Percentiles rank a stretch among this genome's conserved stretches.
phyloP scores from a whole-genome alignment of 2,329 filamentous ascomycete genomes.

The Epicoccum nigrum region DNA sequence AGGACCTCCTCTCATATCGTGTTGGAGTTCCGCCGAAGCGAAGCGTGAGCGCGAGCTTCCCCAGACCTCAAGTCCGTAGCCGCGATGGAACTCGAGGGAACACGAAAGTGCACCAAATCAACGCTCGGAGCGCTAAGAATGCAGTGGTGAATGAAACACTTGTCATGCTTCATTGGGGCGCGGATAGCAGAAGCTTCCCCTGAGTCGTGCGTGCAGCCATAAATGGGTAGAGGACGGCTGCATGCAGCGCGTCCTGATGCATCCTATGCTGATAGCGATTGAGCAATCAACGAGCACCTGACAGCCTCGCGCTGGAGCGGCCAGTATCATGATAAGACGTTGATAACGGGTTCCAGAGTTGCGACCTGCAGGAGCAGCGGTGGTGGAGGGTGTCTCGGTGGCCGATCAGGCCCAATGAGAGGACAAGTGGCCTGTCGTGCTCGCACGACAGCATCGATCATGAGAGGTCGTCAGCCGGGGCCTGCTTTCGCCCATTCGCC shows the following conservation, averaged over 20 bases:
- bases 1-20: conserved; percentile 12
- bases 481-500: conserved; percentile 19
- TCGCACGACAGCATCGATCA: conserved; percentile 13
- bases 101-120: conserved; percentile 27
- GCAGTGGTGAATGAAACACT: conserved; percentile 33
- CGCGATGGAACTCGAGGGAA: conserved; percentile 27
- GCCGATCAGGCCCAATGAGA: conserved; percentile 26
- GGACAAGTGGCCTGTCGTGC: conserved; percentile 31
- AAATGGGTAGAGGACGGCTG: neutral
- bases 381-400: conserved; percentile 12
- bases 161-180: conserved; percentile 35
- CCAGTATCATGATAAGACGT: conserved; percentile 29
- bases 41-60: conserved; percentile 26
- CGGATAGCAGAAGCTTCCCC: conserved; percentile 26
- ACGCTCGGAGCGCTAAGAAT: conserved; percentile 26
- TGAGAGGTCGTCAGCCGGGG: conserved; percentile 21
- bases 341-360: conserved; percentile 30
- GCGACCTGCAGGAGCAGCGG: conserved; percentile 12
- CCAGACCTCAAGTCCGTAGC: conserved; percentile 31
- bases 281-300: conserved; percentile 11
- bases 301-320: conserved; percentile 7
- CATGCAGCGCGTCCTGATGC: conserved; percentile 17
- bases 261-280: neutral
- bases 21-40: conserved; percentile 12
- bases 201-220: conserved; percentile 25